Evolutionary conservation across 495 filamentous ascomycete species (phyloP).

Genomic region (Penicillium ochrochloron): DNA sequence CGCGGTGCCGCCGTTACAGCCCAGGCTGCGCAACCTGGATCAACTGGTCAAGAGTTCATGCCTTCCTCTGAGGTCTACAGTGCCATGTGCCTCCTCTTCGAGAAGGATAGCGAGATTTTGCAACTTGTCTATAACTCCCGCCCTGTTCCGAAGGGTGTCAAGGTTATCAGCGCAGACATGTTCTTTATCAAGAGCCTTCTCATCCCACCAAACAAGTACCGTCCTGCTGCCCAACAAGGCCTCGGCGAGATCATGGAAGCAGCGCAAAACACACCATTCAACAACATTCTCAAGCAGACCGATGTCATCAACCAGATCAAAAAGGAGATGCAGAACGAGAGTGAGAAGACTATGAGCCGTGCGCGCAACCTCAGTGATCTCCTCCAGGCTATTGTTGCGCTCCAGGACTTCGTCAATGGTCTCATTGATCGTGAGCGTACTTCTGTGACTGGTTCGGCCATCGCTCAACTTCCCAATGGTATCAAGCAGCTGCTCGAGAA

Average conservation of each 20-base stretch:
- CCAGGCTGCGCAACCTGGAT: slow-evolving; percentile 33
- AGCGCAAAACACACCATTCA: slow-evolving; percentile 83
- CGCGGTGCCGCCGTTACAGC: slow-evolving; percentile 46
- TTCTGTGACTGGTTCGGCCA: slow-evolving; percentile 72
- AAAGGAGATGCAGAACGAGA: slow-evolving; percentile 64
- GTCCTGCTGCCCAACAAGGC: slow-evolving; percentile 84
- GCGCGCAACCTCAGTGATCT: slow-evolving; percentile 63
- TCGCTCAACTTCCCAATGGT: slow-evolving; percentile 54
- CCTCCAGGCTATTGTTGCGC: slow-evolving; percentile 71
- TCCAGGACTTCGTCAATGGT: slow-evolving; percentile 90
- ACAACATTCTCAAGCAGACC: slow-evolving; percentile 72
- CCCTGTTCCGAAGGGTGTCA: slow-evolving; percentile 53
- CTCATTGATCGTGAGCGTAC: slow-evolving; percentile 87
- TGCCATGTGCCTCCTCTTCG: slow-evolving; percentile 76
- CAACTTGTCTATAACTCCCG: slow-evolving; percentile 80
- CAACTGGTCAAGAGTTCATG: slow-evolving; percentile 65
- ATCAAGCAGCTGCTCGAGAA: slow-evolving; percentile 99
- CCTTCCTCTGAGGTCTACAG: slow-evolving; percentile 76
- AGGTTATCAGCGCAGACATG: slow-evolving; percentile 73
- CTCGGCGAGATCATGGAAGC: slow-evolving; percentile 80
- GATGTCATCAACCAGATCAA: slow-evolving; percentile 75
- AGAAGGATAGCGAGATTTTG: slow-evolving; percentile 82
- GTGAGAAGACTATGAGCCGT: slow-evolving; percentile 44
- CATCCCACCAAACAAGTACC: slow-evolving; percentile 89
- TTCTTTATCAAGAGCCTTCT: slow-evolving; percentile 88